Conservation (phyloP, 768 basidiomycete species). For the Mycena amicta region DNA sequence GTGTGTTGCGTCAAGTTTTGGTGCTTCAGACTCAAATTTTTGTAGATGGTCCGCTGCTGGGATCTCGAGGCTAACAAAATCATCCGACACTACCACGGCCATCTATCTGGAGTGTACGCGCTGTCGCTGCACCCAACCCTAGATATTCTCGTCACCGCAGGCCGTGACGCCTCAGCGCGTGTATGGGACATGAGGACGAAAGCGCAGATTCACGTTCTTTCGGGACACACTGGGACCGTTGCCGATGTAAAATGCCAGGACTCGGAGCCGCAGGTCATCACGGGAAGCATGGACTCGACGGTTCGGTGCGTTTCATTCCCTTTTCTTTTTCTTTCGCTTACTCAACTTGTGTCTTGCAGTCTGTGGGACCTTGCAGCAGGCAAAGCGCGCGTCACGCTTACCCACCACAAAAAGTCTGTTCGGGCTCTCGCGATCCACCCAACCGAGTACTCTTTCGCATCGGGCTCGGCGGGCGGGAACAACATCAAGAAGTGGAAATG, state of each 20-base stretch:
- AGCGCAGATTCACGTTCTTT: constrained; percentile 89
- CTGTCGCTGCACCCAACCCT: constrained; percentile 93
- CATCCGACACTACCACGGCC: constrained; percentile 97
- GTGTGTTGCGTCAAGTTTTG: constrained; percentile 38
- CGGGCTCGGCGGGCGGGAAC: constrained; percentile 96
- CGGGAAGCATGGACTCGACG: constrained; percentile 98
- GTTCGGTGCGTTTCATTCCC: constrained; percentile 68
- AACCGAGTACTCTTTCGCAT: constrained; percentile 95
- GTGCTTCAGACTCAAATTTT: neutral
- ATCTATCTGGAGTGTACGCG: constrained; percentile 96
- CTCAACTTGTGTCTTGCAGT: constrained; percentile 41
- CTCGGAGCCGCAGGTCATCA: constrained; percentile 97
- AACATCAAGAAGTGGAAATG: constrained; percentile 99
- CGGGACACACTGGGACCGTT: constrained; percentile 94
- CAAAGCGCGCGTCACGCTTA: constrained; percentile 93
- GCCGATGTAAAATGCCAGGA: constrained; percentile 97
- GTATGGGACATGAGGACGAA: constrained; percentile 99
- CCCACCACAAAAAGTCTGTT: constrained; percentile 99
- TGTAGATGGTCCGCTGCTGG: constrained; percentile 99
- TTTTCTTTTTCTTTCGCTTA: too few species aligned
- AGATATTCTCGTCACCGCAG: constrained; percentile 92
- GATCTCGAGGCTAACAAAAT: constrained; percentile 99
- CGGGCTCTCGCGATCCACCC: constrained; percentile 94
- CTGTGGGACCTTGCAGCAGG: constrained; percentile 98
- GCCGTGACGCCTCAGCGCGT: constrained; percentile 94